Base-by-base conservation (phyloP, 805 yeast genomes). In the Torulaspora franciscae region DNA sequence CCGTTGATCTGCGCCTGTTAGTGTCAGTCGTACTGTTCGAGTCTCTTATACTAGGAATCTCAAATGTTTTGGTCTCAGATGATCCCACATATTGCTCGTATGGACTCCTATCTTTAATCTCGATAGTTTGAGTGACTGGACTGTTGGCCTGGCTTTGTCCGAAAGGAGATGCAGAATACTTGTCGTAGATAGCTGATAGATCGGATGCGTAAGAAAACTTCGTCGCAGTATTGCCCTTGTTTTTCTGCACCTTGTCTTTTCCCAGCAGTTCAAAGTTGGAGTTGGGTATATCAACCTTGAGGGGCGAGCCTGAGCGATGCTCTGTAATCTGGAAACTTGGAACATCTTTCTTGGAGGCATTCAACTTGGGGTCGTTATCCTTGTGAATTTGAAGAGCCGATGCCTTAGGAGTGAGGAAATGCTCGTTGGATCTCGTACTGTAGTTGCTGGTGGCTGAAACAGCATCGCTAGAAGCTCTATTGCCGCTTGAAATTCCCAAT, bases 1-100 rank as follows among this genome's bases (percentile, higher is more conserved):
- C 28, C 23, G 43, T 14, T 43, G 43, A 37, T 43, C 47, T 23
- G 50, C 48, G 42, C 49, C 30, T 11, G 40, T 47, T 48, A 2
- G 52, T 43, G 19, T 45, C 49, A 13, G 42, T 42, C 3, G 56
- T 49, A 36, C 57, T 51, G 23, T 34, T 43, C 15, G 60, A 54
- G 32, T 58, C 60, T 40, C 57, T 54, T 11, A 56, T 41, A 38
- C 56, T 51, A 1, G 61, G 48, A 14, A 58, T 55, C 40, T 58
- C 61, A 35, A 58, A 50, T 7, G 54, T 51, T 33, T 51, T 56
- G 15, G 35, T 47, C 24, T 49, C 55, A 1, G 55, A 39, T 4
- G 57, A 47, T 3, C 61, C 62, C 10, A 55, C 45, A 32, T 60
- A 59, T 36, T 56, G 57, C 29, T 58, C 56, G 42, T 63, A 57